These are phyloP conservation scores for Leucocoprinus leucothites DNA, from an alignment of 768 basidiomycete genomes.

Conservation along the genomic window DNA sequence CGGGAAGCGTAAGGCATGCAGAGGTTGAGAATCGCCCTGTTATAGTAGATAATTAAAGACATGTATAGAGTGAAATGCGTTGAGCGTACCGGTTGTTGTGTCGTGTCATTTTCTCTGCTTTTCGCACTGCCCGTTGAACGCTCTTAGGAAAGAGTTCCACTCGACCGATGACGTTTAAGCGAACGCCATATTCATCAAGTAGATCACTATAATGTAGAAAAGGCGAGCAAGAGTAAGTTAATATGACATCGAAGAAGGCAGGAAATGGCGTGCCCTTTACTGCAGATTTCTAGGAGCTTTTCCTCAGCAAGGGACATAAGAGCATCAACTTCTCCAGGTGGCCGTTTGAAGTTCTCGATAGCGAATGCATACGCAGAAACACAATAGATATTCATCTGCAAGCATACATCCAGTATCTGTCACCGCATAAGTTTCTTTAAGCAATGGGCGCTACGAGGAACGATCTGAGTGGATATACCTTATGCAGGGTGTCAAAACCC, in stretches of 20 bases:
- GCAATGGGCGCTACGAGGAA: not conserved
- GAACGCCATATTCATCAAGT: conserved; percentile 77
- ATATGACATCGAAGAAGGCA: not conserved
- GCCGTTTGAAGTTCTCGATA: conserved; percentile 94
- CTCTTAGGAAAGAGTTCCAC: conserved; percentile 71
- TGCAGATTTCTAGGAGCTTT: conserved; percentile 73
- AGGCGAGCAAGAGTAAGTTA: conserved; percentile 2
- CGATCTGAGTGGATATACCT: conserved; percentile 46
- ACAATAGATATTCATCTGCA: conserved; percentile 73
- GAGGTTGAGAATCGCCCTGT: conserved; percentile 84
- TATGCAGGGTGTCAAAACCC: conserved; percentile 76
- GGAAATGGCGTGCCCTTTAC: conserved; percentile 65
- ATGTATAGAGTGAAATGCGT: conserved; percentile 32
- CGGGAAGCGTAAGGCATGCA: conserved; percentile 91
- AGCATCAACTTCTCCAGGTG: conserved; percentile 79
- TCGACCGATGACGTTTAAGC: conserved; percentile 79
- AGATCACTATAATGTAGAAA: conserved; percentile 59
- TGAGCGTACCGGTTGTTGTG: conserved; percentile 61
- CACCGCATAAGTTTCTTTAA: not conserved
- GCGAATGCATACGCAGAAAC: conserved; percentile 98
- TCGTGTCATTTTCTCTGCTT: conserved; percentile 76
- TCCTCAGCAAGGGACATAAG: conserved; percentile 84
- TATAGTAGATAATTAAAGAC: conserved; percentile 16
- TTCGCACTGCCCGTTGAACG: conserved; percentile 63
- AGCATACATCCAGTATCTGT: conserved; percentile 83